Conservation (phyloP, 2,329 filamentous ascomycete species). For the Botryosphaeria dothidea region DNA sequence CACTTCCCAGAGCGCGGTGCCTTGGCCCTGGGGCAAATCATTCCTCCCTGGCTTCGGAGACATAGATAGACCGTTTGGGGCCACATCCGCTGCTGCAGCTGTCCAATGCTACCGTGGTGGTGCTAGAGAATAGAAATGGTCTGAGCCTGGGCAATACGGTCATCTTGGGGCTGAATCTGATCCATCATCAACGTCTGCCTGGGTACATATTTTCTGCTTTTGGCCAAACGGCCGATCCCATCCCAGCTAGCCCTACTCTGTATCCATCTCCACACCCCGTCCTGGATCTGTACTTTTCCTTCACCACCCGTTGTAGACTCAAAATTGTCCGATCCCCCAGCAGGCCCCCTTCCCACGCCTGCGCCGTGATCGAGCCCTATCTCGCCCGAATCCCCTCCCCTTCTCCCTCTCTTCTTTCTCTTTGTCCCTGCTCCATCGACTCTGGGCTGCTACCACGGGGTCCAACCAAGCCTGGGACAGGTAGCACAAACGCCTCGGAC, state of each 20-base stretch:
- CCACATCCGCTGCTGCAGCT: conserved; percentile 48
- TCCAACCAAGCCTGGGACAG: conserved; percentile 27
- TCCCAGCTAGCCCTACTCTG: conserved; percentile 34
- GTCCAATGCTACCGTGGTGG: conserved; percentile 46
- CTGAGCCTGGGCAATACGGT: conserved; percentile 45
- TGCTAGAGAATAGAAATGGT: conserved; percentile 45
- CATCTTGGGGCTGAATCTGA: conserved; percentile 48
- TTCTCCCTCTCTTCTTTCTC: background rate
- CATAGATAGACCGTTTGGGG: conserved; percentile 44
- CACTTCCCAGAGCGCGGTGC: conserved; percentile 29
- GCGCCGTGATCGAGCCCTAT: background rate
- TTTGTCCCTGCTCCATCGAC: conserved; percentile 14
- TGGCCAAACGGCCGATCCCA: conserved; percentile 40
- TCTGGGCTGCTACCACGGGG: conserved; percentile 34
- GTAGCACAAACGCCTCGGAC: conserved; percentile 31
- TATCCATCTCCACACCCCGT: conserved; percentile 29
- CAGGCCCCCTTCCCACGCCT: background rate
- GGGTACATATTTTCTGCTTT: conserved; percentile 39
- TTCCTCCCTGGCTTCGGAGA: conserved; percentile 42
- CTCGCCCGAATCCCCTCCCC: background rate
- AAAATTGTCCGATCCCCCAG: conserved; percentile 18
- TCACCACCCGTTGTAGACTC: conserved; percentile 12
- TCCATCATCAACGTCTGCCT: conserved; percentile 35
- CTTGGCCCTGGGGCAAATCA: conserved; percentile 38
- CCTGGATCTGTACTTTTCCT: conserved; percentile 23